Conservation (phyloP, 75 land plant genomes). For the Picea sitchensis region DNA sequence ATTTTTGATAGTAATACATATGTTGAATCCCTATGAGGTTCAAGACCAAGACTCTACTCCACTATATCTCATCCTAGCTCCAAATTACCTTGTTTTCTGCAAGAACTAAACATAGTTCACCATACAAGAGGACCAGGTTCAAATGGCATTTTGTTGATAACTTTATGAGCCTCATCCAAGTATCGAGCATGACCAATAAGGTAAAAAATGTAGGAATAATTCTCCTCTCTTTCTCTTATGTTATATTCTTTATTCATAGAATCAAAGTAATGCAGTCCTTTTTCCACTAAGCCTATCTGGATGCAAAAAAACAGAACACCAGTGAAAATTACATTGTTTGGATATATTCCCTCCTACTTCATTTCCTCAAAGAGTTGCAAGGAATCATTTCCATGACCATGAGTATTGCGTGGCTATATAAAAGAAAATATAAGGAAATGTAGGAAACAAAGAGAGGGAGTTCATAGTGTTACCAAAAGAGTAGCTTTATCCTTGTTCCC, state of each 20-base stretch:
- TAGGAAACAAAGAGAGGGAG: no score
- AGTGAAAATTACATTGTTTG: slow-evolving; percentile 46
- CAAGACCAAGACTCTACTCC: not conserved
- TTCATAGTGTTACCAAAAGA: no score
- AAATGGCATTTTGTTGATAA: not conserved
- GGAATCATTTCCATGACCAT: slow-evolving; percentile 41
- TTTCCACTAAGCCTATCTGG: slow-evolving; percentile 22
- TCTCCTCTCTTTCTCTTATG: not conserved
- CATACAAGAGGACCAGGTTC: not conserved
- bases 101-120: not conserved
- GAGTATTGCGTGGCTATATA: not conserved
- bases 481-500: no score
- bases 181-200: not conserved
- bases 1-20: not conserved
- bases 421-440: no score
- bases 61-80: not conserved
- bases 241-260: slow-evolving; percentile 4
- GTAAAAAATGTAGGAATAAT: not conserved
- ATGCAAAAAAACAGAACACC: slow-evolving; percentile 57
- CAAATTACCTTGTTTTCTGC: not conserved
- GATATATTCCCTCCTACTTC: slow-evolving; percentile 18
- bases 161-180: not conserved
- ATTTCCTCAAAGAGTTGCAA: slow-evolving; percentile 42
- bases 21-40: not conserved
- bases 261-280: slow-evolving; percentile 13